Conservation (phyloP, 495 filamentous ascomycete species). For the Entonaema liquescens region DNA sequence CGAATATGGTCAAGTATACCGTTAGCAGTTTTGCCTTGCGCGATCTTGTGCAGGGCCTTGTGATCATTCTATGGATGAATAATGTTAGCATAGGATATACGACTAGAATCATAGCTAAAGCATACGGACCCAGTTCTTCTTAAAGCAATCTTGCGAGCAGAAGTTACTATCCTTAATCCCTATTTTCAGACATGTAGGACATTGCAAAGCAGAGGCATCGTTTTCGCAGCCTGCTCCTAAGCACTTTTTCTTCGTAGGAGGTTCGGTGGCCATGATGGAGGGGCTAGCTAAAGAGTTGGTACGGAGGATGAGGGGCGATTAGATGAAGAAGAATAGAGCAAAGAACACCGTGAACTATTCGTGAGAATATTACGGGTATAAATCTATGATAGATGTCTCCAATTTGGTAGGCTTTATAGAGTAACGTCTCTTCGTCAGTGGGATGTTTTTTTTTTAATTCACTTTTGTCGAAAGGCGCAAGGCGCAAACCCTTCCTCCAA, state of each 20-base stretch:
- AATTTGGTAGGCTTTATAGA: not conserved
- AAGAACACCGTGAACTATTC: not conserved
- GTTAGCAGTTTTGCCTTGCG: slow-evolving; percentile 64
- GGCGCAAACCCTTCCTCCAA: slow-evolving; percentile 18
- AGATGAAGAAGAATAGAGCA: not conserved
- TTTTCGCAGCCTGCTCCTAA: slow-evolving; percentile 82
- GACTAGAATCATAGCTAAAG: not conserved
- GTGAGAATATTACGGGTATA: not conserved
- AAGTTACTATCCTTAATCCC: slow-evolving; percentile 90
- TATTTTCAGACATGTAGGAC: slow-evolving; percentile 90
- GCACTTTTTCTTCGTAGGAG: slow-evolving; percentile 72
- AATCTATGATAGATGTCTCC: not conserved
- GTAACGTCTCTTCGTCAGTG: not conserved
- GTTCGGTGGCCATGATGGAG: slow-evolving; percentile 56
- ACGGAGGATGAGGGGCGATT: not conserved
- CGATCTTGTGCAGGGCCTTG: slow-evolving; percentile 79
- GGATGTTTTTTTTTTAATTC: not conserved
- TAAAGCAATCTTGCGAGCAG: slow-evolving; percentile 99
- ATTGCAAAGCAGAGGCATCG: slow-evolving; percentile 83
- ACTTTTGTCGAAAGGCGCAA: slow-evolving; percentile 13
- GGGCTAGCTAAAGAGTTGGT: not conserved
- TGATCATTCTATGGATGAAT: slow-evolving; percentile 70
- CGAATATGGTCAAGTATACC: slow-evolving; percentile 75
- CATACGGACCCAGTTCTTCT: slow-evolving; percentile 89
- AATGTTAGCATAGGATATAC: slow-evolving; percentile 21